Percentiles rank a stretch among this genome's conserved stretches.
Conservation (phyloP, 2,329 filamentous ascomycete genomes). For the Fusarium denticulatum region DNA sequence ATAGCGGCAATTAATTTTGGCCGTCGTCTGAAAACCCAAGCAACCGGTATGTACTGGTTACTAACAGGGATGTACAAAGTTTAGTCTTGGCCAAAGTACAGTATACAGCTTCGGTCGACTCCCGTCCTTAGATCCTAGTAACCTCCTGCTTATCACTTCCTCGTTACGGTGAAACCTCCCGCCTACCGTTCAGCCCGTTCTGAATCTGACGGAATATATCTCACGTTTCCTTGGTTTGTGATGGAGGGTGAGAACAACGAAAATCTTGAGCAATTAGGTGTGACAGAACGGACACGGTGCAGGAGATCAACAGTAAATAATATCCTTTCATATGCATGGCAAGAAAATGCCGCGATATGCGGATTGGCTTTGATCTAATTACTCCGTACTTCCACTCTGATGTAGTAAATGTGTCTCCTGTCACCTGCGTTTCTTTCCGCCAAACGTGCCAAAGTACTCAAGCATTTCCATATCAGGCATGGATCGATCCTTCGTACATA, state of each 20-base stretch:
- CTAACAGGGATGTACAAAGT: neutral
- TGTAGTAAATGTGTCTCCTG: neutral
- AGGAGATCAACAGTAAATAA: conserved; percentile 21
- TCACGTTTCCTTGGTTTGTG: conserved; percentile 28
- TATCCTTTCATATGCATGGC: neutral
- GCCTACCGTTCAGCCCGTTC: conserved; percentile 9
- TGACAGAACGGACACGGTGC: conserved; percentile 14
- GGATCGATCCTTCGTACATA: conserved; percentile 6
- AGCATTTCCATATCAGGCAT: conserved; percentile 8
- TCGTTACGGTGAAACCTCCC: neutral
- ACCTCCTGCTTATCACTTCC: conserved; percentile 29
- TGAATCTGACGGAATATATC: conserved; percentile 26
- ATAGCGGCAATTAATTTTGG: neutral
- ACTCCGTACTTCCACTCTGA: neutral
- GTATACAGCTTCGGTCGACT: conserved; percentile 32
- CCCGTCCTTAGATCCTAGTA: conserved; percentile 23
- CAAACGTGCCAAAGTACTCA: conserved; percentile 3
- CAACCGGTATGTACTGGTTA: conserved; percentile 2
- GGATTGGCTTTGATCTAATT: neutral
- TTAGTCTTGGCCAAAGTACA: conserved; percentile 14
- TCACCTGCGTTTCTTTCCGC: conserved; percentile 4
- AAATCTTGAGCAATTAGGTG: neutral
- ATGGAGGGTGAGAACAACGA: conserved; percentile 27
- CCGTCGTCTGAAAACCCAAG: neutral
- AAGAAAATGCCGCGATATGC: conserved; percentile 6